Conservation (phyloP, 306 rosid genomes). For the Canavalia gladiata region DNA sequence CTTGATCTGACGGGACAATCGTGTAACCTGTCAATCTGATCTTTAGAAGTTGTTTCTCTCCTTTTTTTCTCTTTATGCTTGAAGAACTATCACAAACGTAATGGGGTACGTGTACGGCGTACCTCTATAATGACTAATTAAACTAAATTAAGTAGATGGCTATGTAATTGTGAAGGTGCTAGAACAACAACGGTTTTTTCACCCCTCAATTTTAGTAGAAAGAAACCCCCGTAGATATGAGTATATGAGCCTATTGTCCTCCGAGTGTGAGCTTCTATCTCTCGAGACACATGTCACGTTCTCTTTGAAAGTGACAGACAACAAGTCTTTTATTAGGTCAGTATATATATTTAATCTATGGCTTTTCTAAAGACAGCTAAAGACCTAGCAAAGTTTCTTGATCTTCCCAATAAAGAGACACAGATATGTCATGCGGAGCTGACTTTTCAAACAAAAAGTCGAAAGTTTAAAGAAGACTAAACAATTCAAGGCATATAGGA, state of each 20-base stretch:
- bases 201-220: background rate
- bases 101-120: background rate
- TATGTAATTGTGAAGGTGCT: background rate
- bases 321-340: background rate
- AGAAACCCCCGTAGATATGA: background rate
- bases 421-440: slow-evolving; percentile 37
- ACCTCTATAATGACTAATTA: background rate
- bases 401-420: slow-evolving; percentile 36
- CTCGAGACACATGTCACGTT: slow-evolving; percentile 19
- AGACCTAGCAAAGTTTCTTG: slow-evolving; percentile 38
- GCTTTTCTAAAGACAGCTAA: slow-evolving; percentile 40
- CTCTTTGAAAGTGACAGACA: slow-evolving; percentile 34
- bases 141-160: background rate
- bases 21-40: slow-evolving; percentile 9
- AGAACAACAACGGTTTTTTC: background rate
- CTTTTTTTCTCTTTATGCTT: slow-evolving; percentile 5
- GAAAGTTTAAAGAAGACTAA: background rate
- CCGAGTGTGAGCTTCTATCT: background rate
- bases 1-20: slow-evolving; percentile 23
- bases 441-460: slow-evolving; percentile 36
- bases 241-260: background rate
- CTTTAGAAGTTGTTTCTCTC: background rate
- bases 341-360: background rate
- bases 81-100: background rate
- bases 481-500: background rate